Evolutionary conservation across 179 eudicot genomes (phyloP).

Genomic region (Drosera spatulata): DNA sequence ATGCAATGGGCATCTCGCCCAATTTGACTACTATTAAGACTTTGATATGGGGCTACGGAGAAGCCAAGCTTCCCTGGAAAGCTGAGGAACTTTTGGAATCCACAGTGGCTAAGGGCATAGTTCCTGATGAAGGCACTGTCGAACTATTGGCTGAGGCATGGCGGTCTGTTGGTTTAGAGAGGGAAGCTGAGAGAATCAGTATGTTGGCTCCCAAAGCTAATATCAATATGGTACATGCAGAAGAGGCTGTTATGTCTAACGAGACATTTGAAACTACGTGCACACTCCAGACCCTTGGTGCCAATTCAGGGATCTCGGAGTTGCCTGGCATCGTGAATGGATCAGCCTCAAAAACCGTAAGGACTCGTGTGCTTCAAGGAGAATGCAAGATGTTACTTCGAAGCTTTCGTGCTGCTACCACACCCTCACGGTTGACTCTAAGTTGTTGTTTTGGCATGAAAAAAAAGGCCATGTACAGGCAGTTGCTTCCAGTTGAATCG

Average conservation of each 20-base stretch:
- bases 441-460: too few relatives aligned
- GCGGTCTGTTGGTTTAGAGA: conserved; percentile 54
- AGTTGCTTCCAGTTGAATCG: too few relatives aligned
- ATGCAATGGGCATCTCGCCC: conserved; percentile 36
- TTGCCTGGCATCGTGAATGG: conserved; percentile 13
- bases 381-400: conserved; percentile 17
- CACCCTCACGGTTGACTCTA: too few relatives aligned
- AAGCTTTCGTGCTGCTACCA: conserved; percentile 11
- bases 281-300: conserved; percentile 12
- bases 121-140: conserved; percentile 41
- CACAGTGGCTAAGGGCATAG: conserved; percentile 48
- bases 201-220: conserved; percentile 6
- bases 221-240: background rate
- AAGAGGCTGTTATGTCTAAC: conserved; percentile 8
- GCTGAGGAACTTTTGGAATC: conserved; percentile 59
- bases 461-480: too few relatives aligned
- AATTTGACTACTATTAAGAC: conserved; percentile 69
- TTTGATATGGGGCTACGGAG: conserved; percentile 83
- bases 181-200: conserved; percentile 48
- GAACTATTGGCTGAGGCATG: conserved; percentile 76
- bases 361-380: conserved; percentile 20
- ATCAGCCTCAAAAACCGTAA: conserved; percentile 14
- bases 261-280: conserved; percentile 14
- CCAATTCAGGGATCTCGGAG: conserved; percentile 6
- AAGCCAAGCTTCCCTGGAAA: conserved; percentile 86